Base-by-base conservation (phyloP, 2,329 filamentous ascomycete genomes). In the Ceratocystis albifundus region DNA sequence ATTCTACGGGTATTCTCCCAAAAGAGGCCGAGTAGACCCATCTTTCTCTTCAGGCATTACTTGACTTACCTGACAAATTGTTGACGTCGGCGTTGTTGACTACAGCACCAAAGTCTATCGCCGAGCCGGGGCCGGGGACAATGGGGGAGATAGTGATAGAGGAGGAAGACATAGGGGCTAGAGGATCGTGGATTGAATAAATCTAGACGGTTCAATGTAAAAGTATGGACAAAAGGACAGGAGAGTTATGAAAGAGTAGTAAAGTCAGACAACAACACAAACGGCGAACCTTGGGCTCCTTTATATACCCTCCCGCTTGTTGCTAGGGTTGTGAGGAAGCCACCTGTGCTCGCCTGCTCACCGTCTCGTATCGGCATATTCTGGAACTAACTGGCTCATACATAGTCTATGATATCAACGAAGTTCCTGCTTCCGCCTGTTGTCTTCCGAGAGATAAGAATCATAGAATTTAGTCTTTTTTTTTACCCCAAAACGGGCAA, bases 21-120 rank as follows among this genome's bases (percentile, higher is more conserved):
- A 44, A 57, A 22, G 17, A 53, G n/a, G 45, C 30, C 6, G 15
- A 12, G 15, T 25, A 22, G 46, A 20, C 10, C 7, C 17, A 15
- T 30, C 28, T 36, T 6, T 8, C 6, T 46, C 10, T 25, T 53
- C 25, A 45, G 45, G 20, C 36, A 17, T 22, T 22, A 17, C 30
- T 25, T 48, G 70, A 74, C 80, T 78, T 80, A 86, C 84, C 82
- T 64, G 78, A 82, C 59, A 89, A 75, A 65, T 82, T 81, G 71
- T 88, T 84, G 50, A 88, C 75, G 70, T 88, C 80, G 46, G 81
- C 76, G 59, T 84, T 82, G 46, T 77, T 75, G 69, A 88, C 77
- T 30, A 81, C 73, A 8, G 84, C 85, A 1, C 86, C 86, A 66
- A 89, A 86, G 71, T 84, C 78, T 68, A 84, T 75, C 15, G 69